Base-by-base conservation (phyloP, 2,329 filamentous ascomycete species). In the Claviceps spartinae region DNA sequence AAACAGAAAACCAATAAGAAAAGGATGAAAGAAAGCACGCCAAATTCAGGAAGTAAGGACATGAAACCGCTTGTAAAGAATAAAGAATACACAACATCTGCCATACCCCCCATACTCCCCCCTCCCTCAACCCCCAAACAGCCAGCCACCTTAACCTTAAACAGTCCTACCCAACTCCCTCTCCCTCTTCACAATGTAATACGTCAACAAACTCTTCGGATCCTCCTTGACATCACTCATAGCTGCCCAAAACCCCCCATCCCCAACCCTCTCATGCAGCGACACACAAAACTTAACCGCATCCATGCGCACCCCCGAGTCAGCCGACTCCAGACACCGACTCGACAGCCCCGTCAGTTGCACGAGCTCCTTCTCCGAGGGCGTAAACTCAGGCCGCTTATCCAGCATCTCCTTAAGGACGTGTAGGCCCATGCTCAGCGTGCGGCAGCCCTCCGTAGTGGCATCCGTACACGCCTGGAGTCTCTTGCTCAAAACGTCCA, bases 211-310 rank as follows among this genome's bases (percentile, higher is more conserved):
- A 58, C 83, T 88, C 71, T 88, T 79, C 22, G 85, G 80, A 57
- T 87, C 85, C 57, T 88, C 85, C 61, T 79, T 77, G 36, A 86
- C 74, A 9, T 70, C 75, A 53, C 73, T 78, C 60, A 89, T 72
- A 24, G 76, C 75, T 37, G 75, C 76, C 86, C 86, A 91, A 63
- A 90, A 90, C 34, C 61, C 62, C 9, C 60, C 66, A 51, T 83
- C 79, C 13, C 81, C 80, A 8, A 84, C 72, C 11, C 77, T 67
- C 47, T 74, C 72, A 63, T 89, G 84, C 55, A 89, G 68, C 54
- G 82, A 80, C 26, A 88, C 81, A 59, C 85, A 88, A n/a, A 89
- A 73, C 63, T 87, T 81, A 46, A 89, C 83, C n/a, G 85, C 83
- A 55, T 86, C 85, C 74, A 88, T 86, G 42, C 81, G 72, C 7